A percentile compares a stretch with the other conserved stretches of the same genome.
Conservation (phyloP, 2,329 filamentous ascomycete species). For the Paraconiothyrium sp. region DNA sequence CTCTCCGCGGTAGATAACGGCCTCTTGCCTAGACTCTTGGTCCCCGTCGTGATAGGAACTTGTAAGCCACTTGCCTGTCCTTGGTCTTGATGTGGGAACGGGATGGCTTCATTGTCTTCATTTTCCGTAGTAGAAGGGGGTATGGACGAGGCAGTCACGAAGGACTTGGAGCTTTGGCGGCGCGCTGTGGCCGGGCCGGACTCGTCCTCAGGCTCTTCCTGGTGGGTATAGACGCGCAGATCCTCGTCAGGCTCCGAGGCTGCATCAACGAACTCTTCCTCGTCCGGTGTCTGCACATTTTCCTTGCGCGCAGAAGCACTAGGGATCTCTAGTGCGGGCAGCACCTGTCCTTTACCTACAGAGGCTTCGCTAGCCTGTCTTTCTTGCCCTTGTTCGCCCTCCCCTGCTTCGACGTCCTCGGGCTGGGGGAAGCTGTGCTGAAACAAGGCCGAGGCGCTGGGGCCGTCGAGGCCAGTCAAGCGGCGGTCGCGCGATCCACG, state of each 20-base stretch:
- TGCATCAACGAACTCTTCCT: conserved; percentile 39
- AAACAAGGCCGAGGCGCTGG: conserved; percentile 50
- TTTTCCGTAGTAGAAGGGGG: conserved; percentile 18
- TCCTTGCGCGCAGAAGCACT: conserved; percentile 36
- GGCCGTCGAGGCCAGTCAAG: conserved; percentile 52
- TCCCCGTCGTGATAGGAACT: conserved; percentile 31
- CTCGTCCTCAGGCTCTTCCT: conserved; percentile 22
- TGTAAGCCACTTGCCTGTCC: conserved; percentile 43
- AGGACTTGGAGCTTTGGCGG: conserved; percentile 44
- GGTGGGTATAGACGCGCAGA: conserved; percentile 28
- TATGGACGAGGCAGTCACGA: conserved; percentile 42
- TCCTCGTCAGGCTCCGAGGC: conserved; percentile 44
- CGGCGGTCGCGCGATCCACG: conserved; percentile 55
- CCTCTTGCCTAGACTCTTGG: conserved; percentile 37
- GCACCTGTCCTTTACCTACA: conserved; percentile 30
- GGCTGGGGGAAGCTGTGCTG: conserved; percentile 56
- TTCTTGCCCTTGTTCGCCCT: conserved; percentile 26
- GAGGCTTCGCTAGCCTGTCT: conserved; percentile 26
- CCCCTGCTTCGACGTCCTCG: conserved; percentile 44
- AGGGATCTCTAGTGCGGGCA: conserved; percentile 43
- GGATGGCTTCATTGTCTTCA: conserved; percentile 15
- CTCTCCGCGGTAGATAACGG: conserved; percentile 42
- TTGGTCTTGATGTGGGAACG: conserved; percentile 24
- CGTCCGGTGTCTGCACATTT: conserved; percentile 30
- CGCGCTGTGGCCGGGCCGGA: conserved; percentile 24